A percentile compares a stretch with the other conserved stretches of the same genome.
phyloP scores from a whole-genome alignment of 805 yeast genomes.

The Torulaspora gathmanii region DNA sequence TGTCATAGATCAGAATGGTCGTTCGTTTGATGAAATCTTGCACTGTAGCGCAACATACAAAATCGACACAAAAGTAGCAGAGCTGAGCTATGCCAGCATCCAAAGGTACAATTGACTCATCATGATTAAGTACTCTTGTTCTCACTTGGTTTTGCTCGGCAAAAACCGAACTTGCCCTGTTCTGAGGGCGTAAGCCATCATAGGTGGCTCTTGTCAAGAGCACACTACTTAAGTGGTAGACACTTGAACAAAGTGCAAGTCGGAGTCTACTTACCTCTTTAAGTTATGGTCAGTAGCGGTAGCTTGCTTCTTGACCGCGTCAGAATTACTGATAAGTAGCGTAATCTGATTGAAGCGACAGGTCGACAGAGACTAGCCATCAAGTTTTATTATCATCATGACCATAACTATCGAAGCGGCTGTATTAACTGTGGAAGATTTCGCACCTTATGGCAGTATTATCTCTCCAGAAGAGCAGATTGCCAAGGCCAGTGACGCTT shows the following conservation, averaged over 20 bases:
- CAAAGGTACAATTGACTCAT: neutral
- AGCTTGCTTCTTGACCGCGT: neutral
- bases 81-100: neutral
- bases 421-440: constrained; percentile 60
- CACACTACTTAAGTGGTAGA: too few relatives aligned
- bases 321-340: neutral
- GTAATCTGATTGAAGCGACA: neutral
- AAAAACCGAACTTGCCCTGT: neutral
- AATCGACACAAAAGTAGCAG: neutral
- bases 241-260: too few relatives aligned
- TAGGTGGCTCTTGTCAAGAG: too few relatives aligned
- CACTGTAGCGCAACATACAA: neutral
- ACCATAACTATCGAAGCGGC: constrained; percentile 40
- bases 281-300: too few relatives aligned
- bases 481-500: constrained; percentile 26
- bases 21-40: neutral
- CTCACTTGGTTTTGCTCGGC: neutral
- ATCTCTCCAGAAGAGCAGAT: constrained; percentile 76
- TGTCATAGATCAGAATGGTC: neutral
- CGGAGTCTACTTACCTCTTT: too few relatives aligned
- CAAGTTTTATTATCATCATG: neutral
- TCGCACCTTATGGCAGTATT: constrained; percentile 67
- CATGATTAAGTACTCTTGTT: too few relatives aligned
- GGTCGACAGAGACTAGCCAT: neutral
- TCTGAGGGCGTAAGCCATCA: neutral